Conservation (phyloP, 768 basidiomycete genomes). For the Rhodotorula babjevae region DNA sequence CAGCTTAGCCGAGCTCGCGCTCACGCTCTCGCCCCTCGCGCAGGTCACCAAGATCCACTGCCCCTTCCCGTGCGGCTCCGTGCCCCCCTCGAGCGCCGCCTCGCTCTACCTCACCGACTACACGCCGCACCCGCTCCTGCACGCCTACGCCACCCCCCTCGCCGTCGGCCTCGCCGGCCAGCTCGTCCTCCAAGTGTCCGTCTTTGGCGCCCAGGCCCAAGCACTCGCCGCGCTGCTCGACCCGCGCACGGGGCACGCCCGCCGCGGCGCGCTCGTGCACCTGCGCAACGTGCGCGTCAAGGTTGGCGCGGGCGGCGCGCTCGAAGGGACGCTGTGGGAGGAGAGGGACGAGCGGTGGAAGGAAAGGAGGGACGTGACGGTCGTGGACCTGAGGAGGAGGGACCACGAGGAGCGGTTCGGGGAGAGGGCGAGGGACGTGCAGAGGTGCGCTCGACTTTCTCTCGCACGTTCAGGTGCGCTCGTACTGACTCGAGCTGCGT, state of each 20-base stretch:
- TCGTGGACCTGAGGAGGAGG: background rate
- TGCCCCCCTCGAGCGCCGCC: background rate
- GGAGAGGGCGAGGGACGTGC: background rate
- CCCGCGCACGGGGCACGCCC: background rate
- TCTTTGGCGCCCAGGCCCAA: constrained; percentile 6
- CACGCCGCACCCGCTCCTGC: constrained; percentile 1
- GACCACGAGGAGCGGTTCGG: background rate
- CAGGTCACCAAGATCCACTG: constrained; percentile 5
- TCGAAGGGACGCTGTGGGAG: constrained; percentile 10
- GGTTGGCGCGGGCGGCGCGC: background rate
- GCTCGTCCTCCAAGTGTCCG: constrained; percentile 4
- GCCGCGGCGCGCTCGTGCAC: constrained; percentile 2
- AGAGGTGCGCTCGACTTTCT: background rate
- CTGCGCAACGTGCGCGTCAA: constrained; percentile 7
- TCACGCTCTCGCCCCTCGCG: background rate
- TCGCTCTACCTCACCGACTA: constrained; percentile 23
- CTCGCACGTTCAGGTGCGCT: background rate
- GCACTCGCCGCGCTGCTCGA: background rate
- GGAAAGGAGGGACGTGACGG: background rate
- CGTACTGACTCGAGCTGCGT: background rate
- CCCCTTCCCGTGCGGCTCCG: background rate
- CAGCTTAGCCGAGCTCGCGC: too few relatives aligned
- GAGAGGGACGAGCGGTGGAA: background rate
- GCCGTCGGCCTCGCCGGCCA: background rate
- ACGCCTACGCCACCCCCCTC: background rate